Evolutionary conservation across 495 filamentous ascomycete species (phyloP).

Genomic region (Talaromyces proteolyticus): DNA sequence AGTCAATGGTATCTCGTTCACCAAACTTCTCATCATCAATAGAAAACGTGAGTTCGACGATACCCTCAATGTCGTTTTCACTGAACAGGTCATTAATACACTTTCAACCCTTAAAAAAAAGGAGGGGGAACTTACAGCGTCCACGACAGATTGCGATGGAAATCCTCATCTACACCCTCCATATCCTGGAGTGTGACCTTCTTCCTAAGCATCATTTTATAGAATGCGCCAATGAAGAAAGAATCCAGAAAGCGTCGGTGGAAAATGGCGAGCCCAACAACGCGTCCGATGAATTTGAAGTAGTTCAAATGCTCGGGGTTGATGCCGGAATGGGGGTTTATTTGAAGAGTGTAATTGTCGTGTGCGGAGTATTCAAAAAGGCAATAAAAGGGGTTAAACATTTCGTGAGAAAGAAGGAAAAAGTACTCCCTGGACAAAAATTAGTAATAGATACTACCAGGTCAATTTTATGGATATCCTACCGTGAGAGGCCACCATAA

Average conservation of each 20-base stretch:
- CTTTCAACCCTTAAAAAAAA: slow-evolving; percentile 3
- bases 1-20: slow-evolving; percentile 82
- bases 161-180: slow-evolving; percentile 97
- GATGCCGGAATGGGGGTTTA: slow-evolving; percentile 98
- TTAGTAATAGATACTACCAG: background rate
- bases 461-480: slow-evolving; percentile 12
- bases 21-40: slow-evolving; percentile 98
- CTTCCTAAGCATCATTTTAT: slow-evolving; percentile 99
- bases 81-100: slow-evolving; percentile 23
- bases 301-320: slow-evolving; percentile 99
- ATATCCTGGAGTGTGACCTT: slow-evolving; percentile 88
- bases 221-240: slow-evolving; percentile 98
- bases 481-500: slow-evolving; percentile 93
- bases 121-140: slow-evolving; percentile 57
- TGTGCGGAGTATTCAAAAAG: slow-evolving; percentile 99
- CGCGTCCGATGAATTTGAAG: slow-evolving; percentile 99
- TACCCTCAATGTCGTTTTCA: slow-evolving; percentile 91
- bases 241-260: slow-evolving; percentile 96
- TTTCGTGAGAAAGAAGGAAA: slow-evolving; percentile 99
- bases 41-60: slow-evolving; percentile 89
- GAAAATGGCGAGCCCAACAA: slow-evolving; percentile 97
- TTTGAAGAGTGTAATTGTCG: slow-evolving; percentile 99
- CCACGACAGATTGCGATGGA: slow-evolving; percentile 93
- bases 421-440: slow-evolving; percentile 78
- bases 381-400: slow-evolving; percentile 99